Conservation (phyloP, 768 basidiomycete genomes). For the Pulveroboletus ravenelii region DNA sequence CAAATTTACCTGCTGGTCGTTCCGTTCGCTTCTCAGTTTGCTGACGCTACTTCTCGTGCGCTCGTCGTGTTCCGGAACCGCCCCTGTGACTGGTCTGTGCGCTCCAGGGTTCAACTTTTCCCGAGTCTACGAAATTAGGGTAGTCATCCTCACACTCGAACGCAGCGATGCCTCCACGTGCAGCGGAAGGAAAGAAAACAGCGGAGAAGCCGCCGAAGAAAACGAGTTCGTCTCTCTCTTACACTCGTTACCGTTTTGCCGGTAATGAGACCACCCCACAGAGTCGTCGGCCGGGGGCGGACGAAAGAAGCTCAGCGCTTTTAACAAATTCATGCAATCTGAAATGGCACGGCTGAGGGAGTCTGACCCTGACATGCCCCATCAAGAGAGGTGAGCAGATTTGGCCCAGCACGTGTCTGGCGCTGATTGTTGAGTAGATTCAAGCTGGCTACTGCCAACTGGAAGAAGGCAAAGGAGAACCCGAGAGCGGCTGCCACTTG, state of each 20-base stretch:
- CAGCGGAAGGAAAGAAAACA: conserved; percentile 34
- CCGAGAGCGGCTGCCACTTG: conserved; percentile 36
- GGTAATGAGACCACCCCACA: conserved; percentile 29
- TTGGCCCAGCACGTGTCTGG: not conserved
- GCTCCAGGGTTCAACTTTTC: conserved; percentile 17
- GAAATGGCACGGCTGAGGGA: conserved; percentile 80
- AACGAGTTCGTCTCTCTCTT: conserved; percentile 37
- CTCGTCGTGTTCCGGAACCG: conserved; percentile 8
- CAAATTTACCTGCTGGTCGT: not conserved
- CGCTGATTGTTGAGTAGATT: conserved; percentile 40
- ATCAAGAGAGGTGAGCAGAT: conserved; percentile 60
- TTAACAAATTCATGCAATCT: conserved; percentile 77
- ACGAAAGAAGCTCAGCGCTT: conserved; percentile 62
- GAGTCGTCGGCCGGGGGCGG: conserved; percentile 45
- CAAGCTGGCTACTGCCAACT: conserved; percentile 70
- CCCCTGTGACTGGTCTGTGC: conserved; percentile 33
- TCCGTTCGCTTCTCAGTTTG: conserved; percentile 8
- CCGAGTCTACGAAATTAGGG: conserved; percentile 7
- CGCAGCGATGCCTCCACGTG: conserved; percentile 40
- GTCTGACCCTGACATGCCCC: conserved; percentile 62
- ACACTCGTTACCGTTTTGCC: conserved; percentile 10
- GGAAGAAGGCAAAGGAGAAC: conserved; percentile 72
- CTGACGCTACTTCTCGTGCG: conserved; percentile 1
- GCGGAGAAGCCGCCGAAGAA: conserved; percentile 53
- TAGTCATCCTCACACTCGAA: conserved; percentile 9